Conservation (phyloP, 2,329 filamentous ascomycete genomes). For the Fusarium globosum region DNA sequence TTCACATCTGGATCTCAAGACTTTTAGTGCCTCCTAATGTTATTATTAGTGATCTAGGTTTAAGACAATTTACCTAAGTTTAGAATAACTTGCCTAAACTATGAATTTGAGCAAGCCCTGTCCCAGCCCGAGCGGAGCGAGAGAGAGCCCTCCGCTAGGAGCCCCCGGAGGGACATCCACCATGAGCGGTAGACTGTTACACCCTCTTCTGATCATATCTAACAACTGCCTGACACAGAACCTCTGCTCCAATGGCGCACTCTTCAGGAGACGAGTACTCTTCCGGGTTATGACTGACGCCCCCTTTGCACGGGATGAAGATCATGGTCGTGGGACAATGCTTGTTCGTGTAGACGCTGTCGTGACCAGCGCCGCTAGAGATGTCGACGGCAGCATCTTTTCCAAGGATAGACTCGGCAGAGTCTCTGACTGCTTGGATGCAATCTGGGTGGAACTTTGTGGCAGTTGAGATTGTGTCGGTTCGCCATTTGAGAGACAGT, state of each 20-base stretch:
- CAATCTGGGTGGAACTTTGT: constrained; percentile 74
- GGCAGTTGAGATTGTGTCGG: constrained; percentile 70
- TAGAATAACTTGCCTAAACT: no score
- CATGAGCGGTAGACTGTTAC: background rate
- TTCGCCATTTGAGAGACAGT: constrained; percentile 67
- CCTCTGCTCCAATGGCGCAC: constrained; percentile 44
- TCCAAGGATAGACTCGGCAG: constrained; percentile 57
- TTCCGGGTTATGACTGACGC: constrained; percentile 47
- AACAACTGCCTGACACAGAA: constrained; percentile 39
- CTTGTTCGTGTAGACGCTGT: constrained; percentile 48
- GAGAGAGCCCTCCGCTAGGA: background rate
- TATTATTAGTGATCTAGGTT: no score
- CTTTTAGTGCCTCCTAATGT: no score
- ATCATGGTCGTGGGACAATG: constrained; percentile 50
- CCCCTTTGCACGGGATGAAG: constrained; percentile 47
- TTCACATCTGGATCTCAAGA: no score
- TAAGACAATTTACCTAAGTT: no score
- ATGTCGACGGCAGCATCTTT: constrained; percentile 45
- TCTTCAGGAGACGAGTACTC: constrained; percentile 47
- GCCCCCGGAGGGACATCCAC: background rate
- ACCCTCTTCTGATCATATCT: constrained; percentile 41
- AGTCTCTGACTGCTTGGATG: constrained; percentile 69
- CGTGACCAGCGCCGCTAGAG: constrained; percentile 50
- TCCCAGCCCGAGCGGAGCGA: constrained; percentile 32
- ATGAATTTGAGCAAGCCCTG: background rate